Conservation (phyloP, 1,284 basidiomycete genomes). For the Heliocybe sulcata region DNA sequence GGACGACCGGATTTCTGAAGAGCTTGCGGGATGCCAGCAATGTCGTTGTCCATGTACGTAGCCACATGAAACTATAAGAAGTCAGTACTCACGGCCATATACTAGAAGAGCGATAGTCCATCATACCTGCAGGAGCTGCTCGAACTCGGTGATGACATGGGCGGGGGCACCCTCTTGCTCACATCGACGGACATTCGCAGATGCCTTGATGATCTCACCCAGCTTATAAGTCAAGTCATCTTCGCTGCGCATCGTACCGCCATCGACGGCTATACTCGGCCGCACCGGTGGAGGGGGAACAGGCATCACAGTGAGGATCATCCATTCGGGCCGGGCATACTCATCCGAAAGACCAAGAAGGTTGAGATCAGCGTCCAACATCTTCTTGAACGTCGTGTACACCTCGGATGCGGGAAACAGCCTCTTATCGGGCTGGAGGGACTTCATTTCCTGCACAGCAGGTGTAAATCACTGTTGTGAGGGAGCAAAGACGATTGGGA, state of each 20-base stretch:
- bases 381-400: conserved; percentile 90
- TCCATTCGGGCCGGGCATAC: conserved; percentile 98
- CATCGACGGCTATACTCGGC: conserved; percentile 95
- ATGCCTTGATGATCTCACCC: conserved; percentile 95
- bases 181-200: conserved; percentile 85
- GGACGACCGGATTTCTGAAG: conserved; percentile 97
- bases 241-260: conserved; percentile 93
- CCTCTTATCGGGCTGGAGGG: conserved; percentile 86
- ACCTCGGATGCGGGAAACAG: conserved; percentile 86
- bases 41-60: conserved; percentile 99
- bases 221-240: conserved; percentile 99
- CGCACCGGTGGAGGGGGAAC: conserved; percentile 98
- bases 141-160: conserved; percentile 94
- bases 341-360: conserved; percentile 92
- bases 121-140: conserved; percentile 85
- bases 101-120: background rate
- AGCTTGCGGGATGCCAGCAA: conserved; percentile 96
- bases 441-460: conserved; percentile 63
- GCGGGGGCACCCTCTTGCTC: conserved; percentile 97
- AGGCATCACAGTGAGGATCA: conserved; percentile 97
- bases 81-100: background rate
- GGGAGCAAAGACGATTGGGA: conserved; percentile 11
- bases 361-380: conserved; percentile 85
- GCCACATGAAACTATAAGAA: conserved; percentile 85
- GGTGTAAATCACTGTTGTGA: conserved; percentile 13